Percentiles rank a stretch among this genome's conserved stretches.
Conservation (phyloP, 2,329 filamentous ascomycete species). For the Aspergillus terreus region DNA sequence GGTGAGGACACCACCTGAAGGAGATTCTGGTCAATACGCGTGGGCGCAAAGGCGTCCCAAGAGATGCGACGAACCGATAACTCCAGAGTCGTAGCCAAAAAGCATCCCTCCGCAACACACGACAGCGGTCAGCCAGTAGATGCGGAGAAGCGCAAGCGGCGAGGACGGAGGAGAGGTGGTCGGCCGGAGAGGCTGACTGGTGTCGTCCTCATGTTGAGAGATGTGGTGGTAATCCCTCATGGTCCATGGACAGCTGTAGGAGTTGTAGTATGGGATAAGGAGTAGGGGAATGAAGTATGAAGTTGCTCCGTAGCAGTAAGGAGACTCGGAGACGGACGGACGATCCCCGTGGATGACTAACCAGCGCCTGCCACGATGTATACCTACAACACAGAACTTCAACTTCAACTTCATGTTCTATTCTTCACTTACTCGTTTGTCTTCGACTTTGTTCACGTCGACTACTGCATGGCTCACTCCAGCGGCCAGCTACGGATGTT, state of each 20-base stretch:
- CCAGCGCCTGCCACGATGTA: too few relatives aligned
- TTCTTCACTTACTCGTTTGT: too few relatives aligned
- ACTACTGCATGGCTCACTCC: too few relatives aligned
- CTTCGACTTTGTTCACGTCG: too few relatives aligned
- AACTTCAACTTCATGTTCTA: too few relatives aligned
- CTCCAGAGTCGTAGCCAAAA: slow-evolving; percentile 42
- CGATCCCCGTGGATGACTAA: too few relatives aligned
- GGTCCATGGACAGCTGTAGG: not conserved
- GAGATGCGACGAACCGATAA: slow-evolving; percentile 33
- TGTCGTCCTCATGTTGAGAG: slow-evolving; percentile 11
- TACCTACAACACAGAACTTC: too few relatives aligned
- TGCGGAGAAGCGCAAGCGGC: slow-evolving; percentile 40
- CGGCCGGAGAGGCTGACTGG: not conserved
- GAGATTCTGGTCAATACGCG: not conserved
- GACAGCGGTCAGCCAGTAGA: slow-evolving; percentile 51
- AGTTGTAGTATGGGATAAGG: not conserved
- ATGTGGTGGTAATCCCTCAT: slow-evolving; percentile 1
- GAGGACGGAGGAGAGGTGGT: not conserved
- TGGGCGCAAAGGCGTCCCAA: too few relatives aligned
- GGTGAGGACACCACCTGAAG: slow-evolving; percentile 45
- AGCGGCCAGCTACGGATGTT: too few relatives aligned
- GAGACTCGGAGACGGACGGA: too few relatives aligned
- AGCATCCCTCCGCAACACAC: slow-evolving; percentile 51
- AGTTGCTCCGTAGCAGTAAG: not conserved
- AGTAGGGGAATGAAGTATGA: not conserved